phyloP scores from a whole-genome alignment of 2,329 filamentous ascomycete species.

The Blastomyces emzantsi region DNA sequence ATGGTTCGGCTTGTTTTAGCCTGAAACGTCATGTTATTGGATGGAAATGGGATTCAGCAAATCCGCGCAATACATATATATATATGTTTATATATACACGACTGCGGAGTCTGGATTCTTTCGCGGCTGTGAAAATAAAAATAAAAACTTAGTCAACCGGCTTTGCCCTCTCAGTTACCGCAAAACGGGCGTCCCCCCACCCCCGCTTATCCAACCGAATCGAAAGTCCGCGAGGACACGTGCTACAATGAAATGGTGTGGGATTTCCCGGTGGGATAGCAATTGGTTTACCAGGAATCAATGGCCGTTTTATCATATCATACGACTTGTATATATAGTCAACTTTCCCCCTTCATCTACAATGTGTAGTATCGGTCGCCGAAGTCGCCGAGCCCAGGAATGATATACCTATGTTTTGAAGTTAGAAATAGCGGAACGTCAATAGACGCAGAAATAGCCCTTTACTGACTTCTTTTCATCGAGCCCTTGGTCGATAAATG shows the following conservation, averaged over 20 bases:
- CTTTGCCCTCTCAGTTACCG: neutral
- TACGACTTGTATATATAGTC: neutral
- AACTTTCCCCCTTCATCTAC: constrained; percentile 35
- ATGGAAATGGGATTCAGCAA: neutral
- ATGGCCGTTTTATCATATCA: neutral
- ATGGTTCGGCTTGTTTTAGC: neutral
- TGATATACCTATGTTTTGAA: constrained; percentile 65
- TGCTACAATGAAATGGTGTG: neutral
- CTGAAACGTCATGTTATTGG: neutral
- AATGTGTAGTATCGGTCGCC: constrained; percentile 94
- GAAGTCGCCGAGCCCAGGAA: constrained; percentile 89
- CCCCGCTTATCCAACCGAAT: neutral
- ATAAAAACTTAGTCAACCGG: neutral
- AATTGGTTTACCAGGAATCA: neutral
- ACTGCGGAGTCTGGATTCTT: neutral
- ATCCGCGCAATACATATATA: neutral
- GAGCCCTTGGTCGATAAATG: constrained; percentile 92
- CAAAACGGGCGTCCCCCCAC: neutral
- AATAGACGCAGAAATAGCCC: neutral
- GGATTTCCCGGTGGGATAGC: neutral
- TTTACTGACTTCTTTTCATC: constrained; percentile 81
- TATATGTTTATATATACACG: neutral
- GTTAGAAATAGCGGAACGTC: constrained; percentile 11
- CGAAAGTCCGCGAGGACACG: neutral
- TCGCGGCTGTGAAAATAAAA: neutral